Base-by-base conservation (phyloP, 768 basidiomycete species). In the Trichaptum fuscoviolaceum region DNA sequence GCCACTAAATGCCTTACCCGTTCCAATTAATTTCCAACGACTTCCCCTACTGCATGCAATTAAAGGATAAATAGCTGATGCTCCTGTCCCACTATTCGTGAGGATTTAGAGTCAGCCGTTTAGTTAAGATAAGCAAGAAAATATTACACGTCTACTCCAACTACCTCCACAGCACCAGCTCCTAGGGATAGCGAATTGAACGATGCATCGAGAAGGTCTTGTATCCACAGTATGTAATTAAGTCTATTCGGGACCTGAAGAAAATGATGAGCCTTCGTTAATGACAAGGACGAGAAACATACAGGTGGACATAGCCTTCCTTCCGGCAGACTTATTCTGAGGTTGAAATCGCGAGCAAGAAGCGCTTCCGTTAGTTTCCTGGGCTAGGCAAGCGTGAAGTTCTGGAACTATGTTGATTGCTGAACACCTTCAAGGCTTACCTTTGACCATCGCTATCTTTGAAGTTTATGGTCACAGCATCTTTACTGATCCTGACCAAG, bases 231-330 rank as follows among this genome's bases (percentile, higher is more conserved):
- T 6, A 96, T 79, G 71, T 97, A 97, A 74, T 97, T 95, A 58
- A 96, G 75, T 70, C 95, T 94, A 69, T 92, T 92, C 0, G 91
- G 89, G 8, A 92, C 84, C 91, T 92, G 65, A 10, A 26, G 65
- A 8, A 42, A 57, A 20, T 18, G 42, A 25, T 30, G 8, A 30
- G 30, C 30, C 30, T 30, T 30, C 30, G 30, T n/a, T 15, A 35
- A 35, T 2, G 17, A 60, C 69, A 9, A 35, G 12, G 26, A 34
- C 30, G 10, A 66, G 25, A 27, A 15, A 75, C 87, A 66, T 72
- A 96, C 95, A 0, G 95, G 91, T 35, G 96, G 96, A 75, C 95
- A 96, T 7, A 97, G 77, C 65, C 95, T 80, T 75, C 93, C 84
- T 1, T 80, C 73, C 1, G 91, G 91, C 15, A 97, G 76, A 2